Conservation (phyloP, 2,329 filamentous ascomycete genomes). For the Plenodomus biglobosus region DNA sequence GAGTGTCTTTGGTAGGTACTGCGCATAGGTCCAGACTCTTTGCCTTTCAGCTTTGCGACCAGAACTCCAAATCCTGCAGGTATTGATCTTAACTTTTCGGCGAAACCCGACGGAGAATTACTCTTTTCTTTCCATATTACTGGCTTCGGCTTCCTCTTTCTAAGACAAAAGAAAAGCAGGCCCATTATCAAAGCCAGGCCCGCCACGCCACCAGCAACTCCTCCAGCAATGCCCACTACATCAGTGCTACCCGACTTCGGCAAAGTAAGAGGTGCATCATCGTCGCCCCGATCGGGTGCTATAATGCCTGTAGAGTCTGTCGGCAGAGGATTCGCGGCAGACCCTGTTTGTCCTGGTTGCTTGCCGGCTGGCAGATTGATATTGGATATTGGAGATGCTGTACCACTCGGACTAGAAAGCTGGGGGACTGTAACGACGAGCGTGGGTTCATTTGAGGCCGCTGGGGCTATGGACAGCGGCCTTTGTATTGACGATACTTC, state of each 20-base stretch:
- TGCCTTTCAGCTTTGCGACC: conserved; percentile 33
- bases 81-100: conserved; percentile 24
- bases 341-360: conserved; percentile 18
- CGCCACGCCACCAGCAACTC: conserved; percentile 39
- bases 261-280: conserved; percentile 22
- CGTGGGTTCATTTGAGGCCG: conserved; percentile 15
- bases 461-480: conserved; percentile 11
- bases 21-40: conserved; percentile 26
- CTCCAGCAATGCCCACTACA: conserved; percentile 38
- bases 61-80: conserved; percentile 24
- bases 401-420: conserved; percentile 9
- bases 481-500: conserved; percentile 5
- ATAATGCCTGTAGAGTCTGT: conserved; percentile 34
- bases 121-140: conserved; percentile 22
- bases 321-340: conserved; percentile 16
- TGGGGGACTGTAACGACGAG: conserved; percentile 16
- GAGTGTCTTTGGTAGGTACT: conserved; percentile 36
- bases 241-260: conserved; percentile 20
- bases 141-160: conserved; percentile 33
- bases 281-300: conserved; percentile 20
- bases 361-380: conserved; percentile 14
- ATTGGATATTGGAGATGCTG: conserved; percentile 11
- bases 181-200: conserved; percentile 34
- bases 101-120: conserved; percentile 9
- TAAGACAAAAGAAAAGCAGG: conserved; percentile 38